These are phyloP conservation scores for Glycyrrhiza uralensis DNA, from an alignment of 306 rosid genomes.

Conservation along the genomic window DNA sequence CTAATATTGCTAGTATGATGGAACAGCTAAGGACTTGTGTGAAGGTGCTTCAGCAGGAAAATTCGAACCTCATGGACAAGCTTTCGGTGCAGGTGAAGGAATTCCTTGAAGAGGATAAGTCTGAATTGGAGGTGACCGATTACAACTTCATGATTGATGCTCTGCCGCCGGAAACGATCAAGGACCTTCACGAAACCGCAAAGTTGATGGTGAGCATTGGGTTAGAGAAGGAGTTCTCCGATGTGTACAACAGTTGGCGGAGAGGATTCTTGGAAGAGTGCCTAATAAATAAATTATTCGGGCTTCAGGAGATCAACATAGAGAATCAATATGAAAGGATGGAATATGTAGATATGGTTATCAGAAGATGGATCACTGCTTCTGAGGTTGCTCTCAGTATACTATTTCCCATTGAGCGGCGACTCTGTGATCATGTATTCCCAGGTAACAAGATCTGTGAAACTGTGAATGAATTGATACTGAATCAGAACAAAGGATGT, in stretches of 20 bases:
- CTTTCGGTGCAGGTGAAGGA: neutral
- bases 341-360: conserved; percentile 17
- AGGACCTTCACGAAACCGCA: conserved; percentile 60
- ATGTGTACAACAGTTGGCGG: conserved; percentile 53
- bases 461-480: conserved; percentile 42
- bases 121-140: neutral
- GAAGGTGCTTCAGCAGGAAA: neutral
- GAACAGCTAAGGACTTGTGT: neutral
- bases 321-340: conserved; percentile 28
- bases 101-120: neutral
- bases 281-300: conserved; percentile 41
- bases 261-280: conserved; percentile 63
- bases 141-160: conserved; percentile 57
- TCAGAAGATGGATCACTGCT: conserved; percentile 62
- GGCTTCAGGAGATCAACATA: conserved; percentile 47
- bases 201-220: conserved; percentile 61
- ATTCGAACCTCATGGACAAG: too few relatives aligned
- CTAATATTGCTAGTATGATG: neutral
- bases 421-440: conserved; percentile 63
- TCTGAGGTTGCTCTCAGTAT: conserved; percentile 45
- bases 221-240: conserved; percentile 55
- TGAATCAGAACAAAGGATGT: conserved; percentile 55
- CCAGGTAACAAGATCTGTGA: conserved; percentile 47
- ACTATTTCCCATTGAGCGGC: conserved; percentile 64
- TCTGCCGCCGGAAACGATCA: conserved; percentile 48